Evolutionary conservation across 345 rosid species (phyloP), one percentile per base, ranked within the genome.

Genomic region (Ceriops tagal): DNA sequence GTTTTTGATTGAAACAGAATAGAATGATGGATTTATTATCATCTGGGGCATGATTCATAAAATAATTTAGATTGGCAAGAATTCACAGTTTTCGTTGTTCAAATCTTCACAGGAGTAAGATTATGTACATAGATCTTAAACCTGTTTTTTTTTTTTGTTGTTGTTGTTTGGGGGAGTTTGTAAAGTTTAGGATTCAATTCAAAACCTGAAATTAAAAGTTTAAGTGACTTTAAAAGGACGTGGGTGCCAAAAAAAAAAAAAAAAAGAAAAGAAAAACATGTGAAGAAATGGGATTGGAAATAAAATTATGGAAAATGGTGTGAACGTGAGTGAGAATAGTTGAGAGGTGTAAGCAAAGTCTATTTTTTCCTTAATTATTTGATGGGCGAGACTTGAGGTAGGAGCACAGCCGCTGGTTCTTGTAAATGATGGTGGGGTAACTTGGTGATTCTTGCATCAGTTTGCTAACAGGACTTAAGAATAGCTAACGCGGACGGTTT

Each of bases 81-180:
- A 39, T 39, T 7, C 2, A 11, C 9, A 3, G 15, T 11, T 9
- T 39, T 39, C 2, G 4, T 39, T 10, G 3, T 80, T 82, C 87
- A 31, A 91, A 84, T 80, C 91, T 88, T 75, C 91, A 88, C 85
- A 76, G 76, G 49, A 72, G 75, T 0, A 86, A 89, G 66, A 83
- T 86, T 35, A 87, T 83, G 30, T 3, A 28, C 30, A 28, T 2
- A 28, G 30, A 28, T 3, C 30, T 28, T 28, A 28, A 28, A 28
- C 30, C 30, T 28, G 30, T 28, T 28, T 28, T 28, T 28, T 28
- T 1, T 28, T 28, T 28, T 28, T 28, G n/a, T n/a, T n/a, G n/a
- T 28, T 28, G 30, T 2, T 2, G 30, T 2, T 2, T 2, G 30
- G 30, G 3, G 30, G 30, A 3, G 30, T 28, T 28, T 28, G 30